Evolutionary conservation across 768 basidiomycete genomes (phyloP), one percentile per base, ranked within the genome.

Genomic region (Xerocomellus chrysenteron): DNA sequence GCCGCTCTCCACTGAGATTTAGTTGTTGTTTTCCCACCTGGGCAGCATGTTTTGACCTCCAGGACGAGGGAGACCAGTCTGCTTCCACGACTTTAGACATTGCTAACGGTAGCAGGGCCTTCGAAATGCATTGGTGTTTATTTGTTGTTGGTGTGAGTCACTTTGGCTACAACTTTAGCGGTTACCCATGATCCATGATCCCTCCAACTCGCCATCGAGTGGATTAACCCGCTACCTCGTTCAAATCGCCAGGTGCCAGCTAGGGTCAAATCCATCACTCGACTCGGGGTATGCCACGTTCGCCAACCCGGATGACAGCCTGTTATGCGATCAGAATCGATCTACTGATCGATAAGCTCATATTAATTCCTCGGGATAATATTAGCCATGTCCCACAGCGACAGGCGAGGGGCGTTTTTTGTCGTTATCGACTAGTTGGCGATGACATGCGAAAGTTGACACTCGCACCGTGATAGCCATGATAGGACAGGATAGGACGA

Each of bases 1-100:
- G 5, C 11, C 32, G 11, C 12, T 42, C 28, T 14, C 14, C 30
- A 35, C 28, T 21, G 37, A 36, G 19, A 47, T 28, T 17, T 7
- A 10, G 24, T 21, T 44, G 33, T 52, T n/a, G 39, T 42, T 47
- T 45, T 51, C 73, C 56, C 47, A 87, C 88, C 81, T 95, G 93
- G 8, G 89, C 88, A 17, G 88, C 80, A 10, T 82, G 79, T 68
- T 87, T 92, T 17, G 77, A 75, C 70, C 79, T 86, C 94, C 94
- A 98, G 1, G 90, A 90, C 2, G 81, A 82, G 0, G 90, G 87
- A 0, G 81, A 73, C 94, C 94, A 95, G 5, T 4, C 45, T 1
- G 51, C 28, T 26, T 54, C 55, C 28, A 41, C 40, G 46, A 52
- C 54, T 52, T 47, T n/a, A 1, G 62, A 53, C 59, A 62, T 67